Conservation (phyloP, 2,329 filamentous ascomycete species). For the Mariannaea sp. region DNA sequence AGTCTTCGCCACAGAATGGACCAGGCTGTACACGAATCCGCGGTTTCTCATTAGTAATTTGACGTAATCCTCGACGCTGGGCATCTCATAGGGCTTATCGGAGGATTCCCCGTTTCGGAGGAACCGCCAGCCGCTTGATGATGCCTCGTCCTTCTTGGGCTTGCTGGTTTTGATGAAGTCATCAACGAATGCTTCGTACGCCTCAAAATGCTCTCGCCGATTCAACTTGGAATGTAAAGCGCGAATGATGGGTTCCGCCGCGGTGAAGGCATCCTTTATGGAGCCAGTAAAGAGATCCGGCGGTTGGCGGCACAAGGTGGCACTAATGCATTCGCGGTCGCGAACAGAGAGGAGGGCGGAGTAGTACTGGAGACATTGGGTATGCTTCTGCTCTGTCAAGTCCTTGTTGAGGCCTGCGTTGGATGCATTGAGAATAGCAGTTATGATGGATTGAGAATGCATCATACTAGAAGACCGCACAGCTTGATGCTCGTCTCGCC, state of each 20-base stretch:
- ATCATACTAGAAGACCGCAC: constrained; percentile 60
- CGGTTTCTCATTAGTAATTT: constrained; percentile 68
- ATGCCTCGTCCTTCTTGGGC: constrained; percentile 46
- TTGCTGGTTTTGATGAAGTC: constrained; percentile 69
- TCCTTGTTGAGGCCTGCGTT: constrained; percentile 51
- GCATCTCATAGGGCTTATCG: constrained; percentile 39
- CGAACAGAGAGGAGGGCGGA: constrained; percentile 71
- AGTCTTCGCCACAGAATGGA: constrained; percentile 71
- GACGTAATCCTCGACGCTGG: constrained; percentile 75
- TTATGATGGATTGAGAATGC: constrained; percentile 63
- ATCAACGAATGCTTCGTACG: constrained; percentile 69
- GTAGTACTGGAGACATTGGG: constrained; percentile 70
- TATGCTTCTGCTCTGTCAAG: constrained; percentile 65
- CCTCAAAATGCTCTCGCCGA: constrained; percentile 69
- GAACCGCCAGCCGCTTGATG: constrained; percentile 6
- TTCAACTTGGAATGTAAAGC: constrained; percentile 73
- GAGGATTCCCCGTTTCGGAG: constrained; percentile 32
- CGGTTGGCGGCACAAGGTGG: constrained; percentile 67
- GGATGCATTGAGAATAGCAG: constrained; percentile 63
- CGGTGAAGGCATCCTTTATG: constrained; percentile 66
- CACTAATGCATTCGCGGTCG: constrained; percentile 73
- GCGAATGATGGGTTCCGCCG: constrained; percentile 77
- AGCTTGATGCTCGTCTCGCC: constrained; percentile 61
- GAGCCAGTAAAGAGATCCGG: constrained; percentile 76
- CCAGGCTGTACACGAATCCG: constrained; percentile 67